phyloP scores from a whole-genome alignment of 2,329 filamentous ascomycete species.

The Fusarium sp. region DNA sequence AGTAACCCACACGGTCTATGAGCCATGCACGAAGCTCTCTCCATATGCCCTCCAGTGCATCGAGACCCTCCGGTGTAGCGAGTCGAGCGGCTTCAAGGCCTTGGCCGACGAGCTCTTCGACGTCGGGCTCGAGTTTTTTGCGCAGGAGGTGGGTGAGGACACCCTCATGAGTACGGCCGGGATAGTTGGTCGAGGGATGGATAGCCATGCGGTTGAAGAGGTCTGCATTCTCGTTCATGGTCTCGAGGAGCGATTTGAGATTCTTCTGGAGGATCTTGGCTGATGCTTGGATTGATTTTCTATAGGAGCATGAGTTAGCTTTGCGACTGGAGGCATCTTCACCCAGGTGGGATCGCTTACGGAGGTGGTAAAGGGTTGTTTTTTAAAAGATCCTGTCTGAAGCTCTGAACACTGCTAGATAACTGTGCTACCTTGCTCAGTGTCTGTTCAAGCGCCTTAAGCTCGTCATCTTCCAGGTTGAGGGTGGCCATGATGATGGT shows the following conservation, averaged over 20 bases:
- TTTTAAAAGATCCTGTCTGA: conserved; percentile 67
- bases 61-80: conserved; percentile 56
- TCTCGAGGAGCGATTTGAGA: conserved; percentile 71
- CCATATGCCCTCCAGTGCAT: conserved; percentile 66
- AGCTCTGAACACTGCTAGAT: conserved; percentile 71
- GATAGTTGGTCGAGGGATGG: conserved; percentile 80
- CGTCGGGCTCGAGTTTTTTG: conserved; percentile 82
- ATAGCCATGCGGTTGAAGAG: conserved; percentile 76
- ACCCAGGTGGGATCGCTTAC: conserved; percentile 52
- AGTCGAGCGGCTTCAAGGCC: conserved; percentile 61
- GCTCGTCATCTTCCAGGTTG: conserved; percentile 65
- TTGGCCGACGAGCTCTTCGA: conserved; percentile 76
- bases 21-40: conserved; percentile 54
- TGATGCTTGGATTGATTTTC: conserved; percentile 76
- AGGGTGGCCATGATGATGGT: conserved; percentile 52
- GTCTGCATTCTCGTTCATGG: conserved; percentile 70
- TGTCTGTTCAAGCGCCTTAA: conserved; percentile 75
- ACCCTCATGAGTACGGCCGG: conserved; percentile 71
- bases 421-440: conserved; percentile 74
- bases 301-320: conserved; percentile 47
- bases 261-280: conserved; percentile 76
- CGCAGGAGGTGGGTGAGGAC: conserved; percentile 76
- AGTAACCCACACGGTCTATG: conserved; percentile 52
- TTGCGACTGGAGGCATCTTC: neutral
- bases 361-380: conserved; percentile 73